Evolutionary conservation across 116 monocot genomes (phyloP), one percentile per base, ranked within the genome.

Genomic region (Cymodocea nodosa): DNA sequence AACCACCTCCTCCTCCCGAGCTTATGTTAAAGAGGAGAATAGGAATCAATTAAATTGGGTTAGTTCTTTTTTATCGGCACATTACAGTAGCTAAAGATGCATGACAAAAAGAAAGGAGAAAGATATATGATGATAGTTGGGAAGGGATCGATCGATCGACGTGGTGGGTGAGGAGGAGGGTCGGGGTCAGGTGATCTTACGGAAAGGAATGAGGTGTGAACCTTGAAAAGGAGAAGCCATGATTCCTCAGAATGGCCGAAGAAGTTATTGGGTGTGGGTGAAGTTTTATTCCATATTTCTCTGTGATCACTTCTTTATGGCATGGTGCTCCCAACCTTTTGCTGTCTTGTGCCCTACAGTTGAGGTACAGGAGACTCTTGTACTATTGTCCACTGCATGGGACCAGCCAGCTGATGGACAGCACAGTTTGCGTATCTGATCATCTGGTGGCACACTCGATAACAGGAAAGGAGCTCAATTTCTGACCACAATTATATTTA

Each of bases 161-260:
- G 12, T 44, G 44, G 44, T 10, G 44, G 7, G 44, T 44, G 44
- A 44, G 7, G 44, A 10, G 44, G 12, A 44, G 44, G 11, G 11
- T 10, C 7, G 8, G 12, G 9, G 44, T 44, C 44, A 44, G 44
- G 44, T 58, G 11, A 23, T 13, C 58, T 58, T 6, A 24, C 58
- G 11, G 23, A 58, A 25, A 58, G 58, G 58, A 58, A 24, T 25
- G 11, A 58, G 58, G 7, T 22, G 25, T 13, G 20, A 58, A 58
- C 58, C 58, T 13, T 25, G 58, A 58, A 58, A 58, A 58, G 14
- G 58, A 57, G 58, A 58, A 58, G 58, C 58, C 58, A 58, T 58
- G 14, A 15, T 58, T 7, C 44, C 30, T 30, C 12, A 44, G 44
- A 44, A 44, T 44, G 44, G 44, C 44, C 44, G 8, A 44, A 44